Conservation (phyloP, 1,139 yeast genomes). For the Suhomyces terraborum region DNA sequence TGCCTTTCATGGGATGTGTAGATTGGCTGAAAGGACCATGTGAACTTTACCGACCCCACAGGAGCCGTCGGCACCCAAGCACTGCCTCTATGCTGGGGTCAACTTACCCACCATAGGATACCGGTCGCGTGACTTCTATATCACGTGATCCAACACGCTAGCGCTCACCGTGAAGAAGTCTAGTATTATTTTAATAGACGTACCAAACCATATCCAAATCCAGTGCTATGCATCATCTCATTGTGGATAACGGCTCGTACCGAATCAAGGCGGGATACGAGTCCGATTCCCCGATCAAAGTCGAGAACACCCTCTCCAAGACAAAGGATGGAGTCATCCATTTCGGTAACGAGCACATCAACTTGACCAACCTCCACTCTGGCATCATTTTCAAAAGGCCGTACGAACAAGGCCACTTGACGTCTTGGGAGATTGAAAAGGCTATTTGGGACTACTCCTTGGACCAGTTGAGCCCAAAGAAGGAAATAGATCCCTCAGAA, state of each 20-base stretch:
- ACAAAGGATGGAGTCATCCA: conserved; percentile 76
- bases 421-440: conserved; percentile 90
- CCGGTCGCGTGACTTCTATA: too few relatives aligned
- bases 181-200: neutral
- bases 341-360: conserved; percentile 68
- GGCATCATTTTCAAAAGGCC: conserved; percentile 81
- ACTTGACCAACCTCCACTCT: conserved; percentile 68
- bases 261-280: conserved; percentile 74
- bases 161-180: too few relatives aligned
- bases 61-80: too few relatives aligned
- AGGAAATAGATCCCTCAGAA: conserved; percentile 45
- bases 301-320: conserved; percentile 71
- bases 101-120: too few relatives aligned
- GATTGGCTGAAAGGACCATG: too few relatives aligned
- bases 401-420: conserved; percentile 81
- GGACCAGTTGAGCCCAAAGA: conserved; percentile 37
- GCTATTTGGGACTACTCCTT: conserved; percentile 87
- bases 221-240: conserved; percentile 21
- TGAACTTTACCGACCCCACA: too few relatives aligned
- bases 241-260: conserved; percentile 89
- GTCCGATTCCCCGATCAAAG: conserved; percentile 34
- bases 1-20: too few relatives aligned
- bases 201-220: neutral
- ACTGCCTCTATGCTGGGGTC: too few relatives aligned
- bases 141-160: too few relatives aligned